These are phyloP conservation scores for Maudiozyma pseudohumilis DNA, from an alignment of 805 yeast species.

Conservation along the genomic window DNA sequence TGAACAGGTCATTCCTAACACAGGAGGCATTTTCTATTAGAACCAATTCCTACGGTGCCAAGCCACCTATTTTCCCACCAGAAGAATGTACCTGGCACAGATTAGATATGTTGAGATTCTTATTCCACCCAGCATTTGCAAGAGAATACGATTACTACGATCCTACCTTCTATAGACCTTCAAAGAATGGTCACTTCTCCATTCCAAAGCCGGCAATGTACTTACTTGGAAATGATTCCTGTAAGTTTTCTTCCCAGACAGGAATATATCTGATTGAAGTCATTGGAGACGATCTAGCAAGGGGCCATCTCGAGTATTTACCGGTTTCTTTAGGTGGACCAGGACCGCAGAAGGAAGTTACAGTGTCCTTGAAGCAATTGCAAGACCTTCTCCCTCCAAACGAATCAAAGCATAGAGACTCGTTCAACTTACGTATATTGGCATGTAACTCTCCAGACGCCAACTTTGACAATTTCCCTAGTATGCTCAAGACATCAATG, in stretches of 20 bases:
- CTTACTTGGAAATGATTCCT: conserved; percentile 37
- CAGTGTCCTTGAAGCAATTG: conserved; percentile 41
- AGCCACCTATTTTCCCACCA: conserved; percentile 39
- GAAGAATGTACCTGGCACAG: conserved; percentile 86
- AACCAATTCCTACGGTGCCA: conserved; percentile 39
- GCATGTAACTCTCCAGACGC: conserved; percentile 53
- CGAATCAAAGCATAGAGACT: conserved; percentile 21
- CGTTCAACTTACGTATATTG: conserved; percentile 40
- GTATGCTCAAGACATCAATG: conserved; percentile 9
- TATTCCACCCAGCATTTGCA: conserved; percentile 72
- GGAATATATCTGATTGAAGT: conserved; percentile 74
- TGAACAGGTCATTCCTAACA: conserved; percentile 75
- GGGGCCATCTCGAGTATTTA: conserved; percentile 49
- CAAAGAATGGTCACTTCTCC: conserved; percentile 24
- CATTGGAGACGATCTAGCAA: conserved; percentile 43
- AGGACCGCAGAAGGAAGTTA: conserved; percentile 48
- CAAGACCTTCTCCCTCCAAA: conserved; percentile 26
- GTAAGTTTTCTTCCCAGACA: conserved; percentile 41
- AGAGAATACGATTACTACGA: conserved; percentile 55
- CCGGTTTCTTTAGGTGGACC: conserved; percentile 48
- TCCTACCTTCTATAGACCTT: conserved; percentile 30
- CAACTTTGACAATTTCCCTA: conserved; percentile 40
- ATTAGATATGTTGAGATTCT: conserved; percentile 64
- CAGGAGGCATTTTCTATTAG: conserved; percentile 51
- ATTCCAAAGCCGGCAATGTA: conserved; percentile 33